These are phyloP conservation scores for Protea cynaroides DNA, from an alignment of 164 flowering plant species.

Conservation along the genomic window DNA sequence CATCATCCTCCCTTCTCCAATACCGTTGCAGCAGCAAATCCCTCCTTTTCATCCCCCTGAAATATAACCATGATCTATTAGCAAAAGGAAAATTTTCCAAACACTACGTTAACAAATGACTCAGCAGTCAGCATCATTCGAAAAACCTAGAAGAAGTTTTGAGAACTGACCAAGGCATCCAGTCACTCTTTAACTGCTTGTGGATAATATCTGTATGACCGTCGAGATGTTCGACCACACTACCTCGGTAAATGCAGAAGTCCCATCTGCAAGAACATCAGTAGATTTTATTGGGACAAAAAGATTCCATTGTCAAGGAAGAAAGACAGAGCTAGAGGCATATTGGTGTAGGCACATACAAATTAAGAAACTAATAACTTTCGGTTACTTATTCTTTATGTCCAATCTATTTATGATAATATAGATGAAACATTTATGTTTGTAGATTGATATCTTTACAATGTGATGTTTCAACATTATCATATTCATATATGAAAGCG, in stretches of 20 bases:
- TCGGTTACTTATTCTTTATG: background rate
- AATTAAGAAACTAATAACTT: too few species aligned
- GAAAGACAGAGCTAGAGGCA: background rate
- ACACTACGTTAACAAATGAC: background rate
- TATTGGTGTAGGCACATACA: too few species aligned
- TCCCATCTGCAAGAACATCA: conserved; percentile 70
- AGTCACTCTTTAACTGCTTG: conserved; percentile 51
- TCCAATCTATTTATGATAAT: background rate
- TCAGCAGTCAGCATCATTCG: background rate
- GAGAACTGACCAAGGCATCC: conserved; percentile 76
- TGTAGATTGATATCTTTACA: background rate
- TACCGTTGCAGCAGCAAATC: conserved; percentile 75
- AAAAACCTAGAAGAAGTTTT: conserved; percentile 3
- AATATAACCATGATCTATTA: conserved; percentile 12
- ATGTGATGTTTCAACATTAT: background rate
- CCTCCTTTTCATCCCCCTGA: conserved; percentile 86
- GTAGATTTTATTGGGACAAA: background rate
- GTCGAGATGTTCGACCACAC: conserved; percentile 86
- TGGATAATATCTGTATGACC: conserved; percentile 91
- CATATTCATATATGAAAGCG: background rate
- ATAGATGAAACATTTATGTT: background rate
- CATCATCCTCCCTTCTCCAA: conserved; percentile 98
- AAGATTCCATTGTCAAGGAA: background rate
- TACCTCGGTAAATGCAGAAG: conserved; percentile 62
- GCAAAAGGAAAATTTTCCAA: background rate